These are phyloP conservation scores for Aspergillus niger DNA, from an alignment of 2,329 filamentous ascomycete species.

Conservation along the genomic window DNA sequence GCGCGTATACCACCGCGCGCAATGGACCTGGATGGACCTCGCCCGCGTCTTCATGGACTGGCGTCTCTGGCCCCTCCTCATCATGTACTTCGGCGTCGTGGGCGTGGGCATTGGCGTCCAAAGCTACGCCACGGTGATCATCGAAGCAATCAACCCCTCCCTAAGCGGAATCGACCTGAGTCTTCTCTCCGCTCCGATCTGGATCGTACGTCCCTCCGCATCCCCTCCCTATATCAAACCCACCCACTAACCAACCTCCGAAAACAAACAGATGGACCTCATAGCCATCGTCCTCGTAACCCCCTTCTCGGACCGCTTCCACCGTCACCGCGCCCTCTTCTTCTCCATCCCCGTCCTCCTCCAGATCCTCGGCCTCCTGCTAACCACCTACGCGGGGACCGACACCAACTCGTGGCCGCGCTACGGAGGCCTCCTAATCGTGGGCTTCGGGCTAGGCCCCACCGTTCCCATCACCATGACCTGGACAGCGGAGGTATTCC, in stretches of 20 bases:
- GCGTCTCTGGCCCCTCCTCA: slow-evolving; percentile 79
- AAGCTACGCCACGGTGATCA: slow-evolving; percentile 84
- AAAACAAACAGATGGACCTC: slow-evolving; percentile 71
- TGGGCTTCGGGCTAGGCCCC: slow-evolving; percentile 86
- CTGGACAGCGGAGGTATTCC: slow-evolving; percentile 90
- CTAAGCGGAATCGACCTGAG: slow-evolving; percentile 76
- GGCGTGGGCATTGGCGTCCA: slow-evolving; percentile 90
- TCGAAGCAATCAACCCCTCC: slow-evolving; percentile 71
- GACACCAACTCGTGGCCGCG: slow-evolving; percentile 71
- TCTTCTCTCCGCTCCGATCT: slow-evolving; percentile 85
- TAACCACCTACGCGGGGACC: slow-evolving; percentile 71
- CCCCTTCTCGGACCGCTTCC: slow-evolving; percentile 83
- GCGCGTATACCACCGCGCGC: slow-evolving; percentile 73
- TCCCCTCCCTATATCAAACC: neutral
- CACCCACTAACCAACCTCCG: neutral
- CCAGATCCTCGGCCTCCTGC: slow-evolving; percentile 78
- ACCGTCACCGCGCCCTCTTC: slow-evolving; percentile 75
- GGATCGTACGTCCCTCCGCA: slow-evolving; percentile 66
- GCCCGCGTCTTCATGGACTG: slow-evolving; percentile 74
- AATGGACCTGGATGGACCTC: slow-evolving; percentile 74
- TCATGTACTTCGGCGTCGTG: slow-evolving; percentile 96
- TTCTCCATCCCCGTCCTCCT: slow-evolving; percentile 75
- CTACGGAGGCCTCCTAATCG: slow-evolving; percentile 84
- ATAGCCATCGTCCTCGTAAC: slow-evolving; percentile 84
- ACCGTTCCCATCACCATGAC: slow-evolving; percentile 94